A percentile compares a stretch with the other conserved stretches of the same genome.
phyloP scores from a whole-genome alignment of 441 rosid species.

The Jatropha podagrica region DNA sequence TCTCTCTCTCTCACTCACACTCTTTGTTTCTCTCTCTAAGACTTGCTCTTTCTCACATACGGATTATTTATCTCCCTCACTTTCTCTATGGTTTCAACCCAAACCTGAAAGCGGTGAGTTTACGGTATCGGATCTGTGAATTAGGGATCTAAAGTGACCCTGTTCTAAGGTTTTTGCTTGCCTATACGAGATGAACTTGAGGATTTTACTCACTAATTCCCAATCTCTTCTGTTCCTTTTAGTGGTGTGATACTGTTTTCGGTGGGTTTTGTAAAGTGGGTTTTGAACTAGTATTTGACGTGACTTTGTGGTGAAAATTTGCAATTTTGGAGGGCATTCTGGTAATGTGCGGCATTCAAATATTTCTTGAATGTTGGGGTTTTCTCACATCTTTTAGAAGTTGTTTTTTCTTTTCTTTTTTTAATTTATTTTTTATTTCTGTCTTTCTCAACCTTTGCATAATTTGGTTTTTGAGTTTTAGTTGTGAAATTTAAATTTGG shows the following conservation, averaged over 20 bases:
- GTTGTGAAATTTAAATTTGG: conserved; percentile 5
- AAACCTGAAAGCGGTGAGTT: conserved; percentile 44
- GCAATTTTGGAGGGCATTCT: conserved; percentile 3
- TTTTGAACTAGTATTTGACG: neutral
- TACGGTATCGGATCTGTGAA: conserved; percentile 39
- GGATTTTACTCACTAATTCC: neutral
- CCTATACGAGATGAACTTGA: neutral
- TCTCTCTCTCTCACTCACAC: conserved; percentile 19
- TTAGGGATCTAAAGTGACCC: conserved; percentile 45
- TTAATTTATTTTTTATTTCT: neutral
- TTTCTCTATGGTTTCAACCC: conserved; percentile 23
- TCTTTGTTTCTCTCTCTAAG: conserved; percentile 23
- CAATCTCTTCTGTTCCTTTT: neutral
- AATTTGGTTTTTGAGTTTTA: neutral
- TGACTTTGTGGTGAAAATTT: neutral
- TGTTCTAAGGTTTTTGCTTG: conserved; percentile 6
- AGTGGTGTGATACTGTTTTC: neutral
- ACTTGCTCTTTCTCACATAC: neutral
- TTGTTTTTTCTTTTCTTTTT: neutral
- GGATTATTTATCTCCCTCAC: conserved; percentile 10
- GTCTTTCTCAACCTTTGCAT: neutral
- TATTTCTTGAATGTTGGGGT: neutral
- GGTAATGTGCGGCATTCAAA: neutral
- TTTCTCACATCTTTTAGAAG: neutral
- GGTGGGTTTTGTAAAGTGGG: neutral